Evolutionary conservation across 257 asterid species (phyloP), one percentile per base, ranked within the genome.

Genomic region (Fraxinus quadrangulata): DNA sequence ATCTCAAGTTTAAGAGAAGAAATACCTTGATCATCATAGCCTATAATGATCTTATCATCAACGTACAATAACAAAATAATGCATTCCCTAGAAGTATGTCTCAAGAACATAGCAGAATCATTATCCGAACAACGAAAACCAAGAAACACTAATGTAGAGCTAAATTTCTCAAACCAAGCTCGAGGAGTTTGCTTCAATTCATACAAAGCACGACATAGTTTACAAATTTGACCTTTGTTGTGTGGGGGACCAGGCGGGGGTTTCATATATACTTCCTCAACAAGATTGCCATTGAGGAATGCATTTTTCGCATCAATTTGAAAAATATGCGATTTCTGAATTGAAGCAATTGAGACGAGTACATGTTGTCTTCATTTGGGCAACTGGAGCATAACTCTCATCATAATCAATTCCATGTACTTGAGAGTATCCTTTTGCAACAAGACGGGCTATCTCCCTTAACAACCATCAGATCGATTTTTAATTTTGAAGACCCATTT

Each of bases 401-500:
- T 74, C 70, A 59, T 74, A 59, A 31, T 74, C 71, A 6, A 59
- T 59, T 24, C 19, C 78, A 59, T 34, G 65, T 36, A 33, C 71
- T 36, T 36, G 59, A 3, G 78, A n/a, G 4, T 11, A 59, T 4
- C 56, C 16, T 33, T 70, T 77, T 33, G 31, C 72, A 2, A 77
- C 49, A 70, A 14, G 0, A 33, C 4, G n/a, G 0, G 72, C 19
- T 77, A 66, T 9, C 45, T 23, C 3, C 69, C 61, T 2, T 69
- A 17, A 1, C 75, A 16, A 0, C 19, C 42, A 49, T 70, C 31
- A 0, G 19, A 77, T 8, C 1, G 63, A 14, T 75, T 77, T 51
- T 77, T 77, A 21, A 68, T 16, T 37, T 77, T 77, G 19, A 51
- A 77, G 16, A 51, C 37, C 47, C 71, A 51, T 24, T 70, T 77